These are phyloP conservation scores for Spergularia azorica DNA, from an alignment of 179 eudicot species.

Conservation along the genomic window DNA sequence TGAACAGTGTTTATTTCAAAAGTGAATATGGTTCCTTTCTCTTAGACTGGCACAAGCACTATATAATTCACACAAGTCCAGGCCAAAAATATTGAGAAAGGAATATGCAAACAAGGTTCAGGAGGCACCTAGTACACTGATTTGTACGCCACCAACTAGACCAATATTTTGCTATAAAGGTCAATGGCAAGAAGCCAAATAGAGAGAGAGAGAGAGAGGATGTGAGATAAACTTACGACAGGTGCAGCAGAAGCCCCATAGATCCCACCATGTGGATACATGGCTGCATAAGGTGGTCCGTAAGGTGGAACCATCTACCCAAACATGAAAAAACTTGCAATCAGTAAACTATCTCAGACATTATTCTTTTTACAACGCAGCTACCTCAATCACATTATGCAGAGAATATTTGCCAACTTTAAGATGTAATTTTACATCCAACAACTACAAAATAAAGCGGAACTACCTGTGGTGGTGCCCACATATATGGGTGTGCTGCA, in stretches of 20 bases:
- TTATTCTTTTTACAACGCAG: not conserved
- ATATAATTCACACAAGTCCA: not conserved
- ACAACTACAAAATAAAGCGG: not conserved
- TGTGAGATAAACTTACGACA: conserved; percentile 52
- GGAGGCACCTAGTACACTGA: not conserved
- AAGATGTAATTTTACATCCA: not conserved
- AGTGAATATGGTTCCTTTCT: not conserved
- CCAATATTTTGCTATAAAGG: not conserved
- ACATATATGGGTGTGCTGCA: conserved; percentile 84
- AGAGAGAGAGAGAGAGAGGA: not conserved
- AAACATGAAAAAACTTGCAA: conserved; percentile 21
- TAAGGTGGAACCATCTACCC: conserved; percentile 84
- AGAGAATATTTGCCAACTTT: not conserved
- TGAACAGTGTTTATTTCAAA: not conserved
- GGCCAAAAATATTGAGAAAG: not conserved
- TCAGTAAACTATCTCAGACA: not conserved
- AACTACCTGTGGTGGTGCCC: conserved; percentile 89
- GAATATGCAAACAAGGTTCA: not conserved
- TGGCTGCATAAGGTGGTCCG: conserved; percentile 88
- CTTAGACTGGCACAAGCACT: not conserved
- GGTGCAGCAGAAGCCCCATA: conserved; percentile 81
- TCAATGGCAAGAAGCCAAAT: not conserved
- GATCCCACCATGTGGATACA: conserved; percentile 85
- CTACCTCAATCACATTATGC: not conserved
- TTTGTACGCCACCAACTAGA: not conserved